Evolutionary conservation across 305 asterid genomes (phyloP), one percentile per base, ranked within the genome.

Genomic region (Andrographis paniculata): DNA sequence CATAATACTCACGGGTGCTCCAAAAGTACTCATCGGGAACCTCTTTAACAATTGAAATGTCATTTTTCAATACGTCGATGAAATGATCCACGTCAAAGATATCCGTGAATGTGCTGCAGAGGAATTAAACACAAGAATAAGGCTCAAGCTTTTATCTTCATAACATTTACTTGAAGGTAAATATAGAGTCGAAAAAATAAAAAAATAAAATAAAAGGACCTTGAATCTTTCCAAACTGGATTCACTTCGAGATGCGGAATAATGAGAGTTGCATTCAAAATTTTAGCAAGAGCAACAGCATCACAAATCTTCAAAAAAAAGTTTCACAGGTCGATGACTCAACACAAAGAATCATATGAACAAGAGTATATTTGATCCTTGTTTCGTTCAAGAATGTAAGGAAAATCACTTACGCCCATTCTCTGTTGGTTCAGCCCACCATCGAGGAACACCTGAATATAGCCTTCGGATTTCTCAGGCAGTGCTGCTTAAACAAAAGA

Each of bases 1-100:
- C 96, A 68, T 89, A 89, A 59, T 89, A 86, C 59, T 86, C 98
- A 53, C 98, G 48, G 20, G 93, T 82, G 64, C 98, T 86, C 98
- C 96, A 91, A 47, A 79, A 77, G 44, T 67, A 78, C 24, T 78
- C 87, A 5, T 61, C 70, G 2, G 98, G 98, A 36, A 83, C 50
- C 70, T 75, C 92, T 78, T 60, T 80, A 41, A 75, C 66, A 43
- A 91, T 71, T 18, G 78, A 66, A 38, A 91, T 61, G 45, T 91
- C 96, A 39, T 59, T 53, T 66, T 78, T 80, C 59, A 86, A 63
- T 37, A 56, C 63, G 53, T 71, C 68, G 41, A 86, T 70, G 70
- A 91, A 91, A 65, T 86, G 92, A 56, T 83, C 95, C 50, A 75
- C 86, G 54, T 86, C 94, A 62, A 91, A 89, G 40, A 91, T 80